Evolutionary conservation across 768 basidiomycete genomes (phyloP).

Genomic region (Auriscalpium microsporum): DNA sequence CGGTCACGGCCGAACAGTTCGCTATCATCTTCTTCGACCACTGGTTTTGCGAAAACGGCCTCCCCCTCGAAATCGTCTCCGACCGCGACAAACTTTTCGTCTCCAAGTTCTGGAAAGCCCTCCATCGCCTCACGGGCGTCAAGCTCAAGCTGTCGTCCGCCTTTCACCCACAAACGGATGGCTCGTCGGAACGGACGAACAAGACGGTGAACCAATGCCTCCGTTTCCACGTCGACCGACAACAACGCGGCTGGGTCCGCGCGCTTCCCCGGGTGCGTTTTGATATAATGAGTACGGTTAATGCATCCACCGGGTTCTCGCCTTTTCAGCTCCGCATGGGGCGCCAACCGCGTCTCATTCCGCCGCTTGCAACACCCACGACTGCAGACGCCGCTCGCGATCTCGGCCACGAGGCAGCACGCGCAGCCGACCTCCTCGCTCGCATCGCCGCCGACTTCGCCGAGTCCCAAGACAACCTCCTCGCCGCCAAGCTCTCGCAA

Average conservation of each 20-base stretch:
- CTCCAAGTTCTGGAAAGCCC: conserved; percentile 24
- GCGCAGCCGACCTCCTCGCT: background rate
- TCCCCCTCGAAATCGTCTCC: no score
- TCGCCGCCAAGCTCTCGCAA: no score
- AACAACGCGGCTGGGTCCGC: conserved; percentile 14
- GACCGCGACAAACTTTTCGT: no score
- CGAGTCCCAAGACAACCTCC: conserved; percentile 13
- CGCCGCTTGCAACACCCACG: conserved; percentile 4
- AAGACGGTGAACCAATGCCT: background rate
- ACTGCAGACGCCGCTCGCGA: no score
- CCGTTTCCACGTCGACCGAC: conserved; percentile 15
- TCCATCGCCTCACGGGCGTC: conserved; percentile 16
- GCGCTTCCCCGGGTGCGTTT: conserved; percentile 17
- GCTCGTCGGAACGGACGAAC: no score
- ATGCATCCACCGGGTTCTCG: conserved; percentile 17
- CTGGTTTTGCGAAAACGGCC: no score
- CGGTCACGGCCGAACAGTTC: no score
- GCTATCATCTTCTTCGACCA: no score
- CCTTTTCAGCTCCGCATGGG: conserved; percentile 17
- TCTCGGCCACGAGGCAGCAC: background rate
- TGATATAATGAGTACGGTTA: conserved; percentile 19
- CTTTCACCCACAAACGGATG: no score
- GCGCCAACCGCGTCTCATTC: conserved; percentile 13
- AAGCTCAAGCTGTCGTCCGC: no score
- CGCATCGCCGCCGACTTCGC: conserved; percentile 11